These are phyloP conservation scores for Cercospora beticola DNA, from an alignment of 2,329 filamentous ascomycete species.

Conservation along the genomic window DNA sequence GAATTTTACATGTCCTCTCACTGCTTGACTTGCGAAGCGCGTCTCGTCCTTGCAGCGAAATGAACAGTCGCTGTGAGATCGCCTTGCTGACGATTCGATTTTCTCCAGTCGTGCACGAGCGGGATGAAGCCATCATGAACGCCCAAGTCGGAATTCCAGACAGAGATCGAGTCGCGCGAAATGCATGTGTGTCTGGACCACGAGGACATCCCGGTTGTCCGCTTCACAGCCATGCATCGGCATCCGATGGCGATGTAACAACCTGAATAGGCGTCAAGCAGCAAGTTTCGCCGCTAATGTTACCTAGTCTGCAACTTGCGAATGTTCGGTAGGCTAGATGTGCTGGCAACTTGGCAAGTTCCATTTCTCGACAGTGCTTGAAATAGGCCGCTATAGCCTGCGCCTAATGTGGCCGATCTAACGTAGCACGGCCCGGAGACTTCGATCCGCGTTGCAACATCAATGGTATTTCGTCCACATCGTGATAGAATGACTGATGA, in stretches of 20 bases:
- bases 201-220: neutral
- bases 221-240: neutral
- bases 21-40: neutral
- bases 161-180: neutral
- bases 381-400: neutral
- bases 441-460: neutral
- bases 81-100: neutral
- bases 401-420: neutral
- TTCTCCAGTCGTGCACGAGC: neutral
- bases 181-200: neutral
- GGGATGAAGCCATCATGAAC: neutral
- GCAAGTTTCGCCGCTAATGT: neutral
- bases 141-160: neutral
- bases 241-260: neutral
- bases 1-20: neutral
- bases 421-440: neutral
- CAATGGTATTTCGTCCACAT: neutral
- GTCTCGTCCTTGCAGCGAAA: neutral
- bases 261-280: neutral
- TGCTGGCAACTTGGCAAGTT: neutral
- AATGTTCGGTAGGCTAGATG: neutral
- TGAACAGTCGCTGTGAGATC: neutral
- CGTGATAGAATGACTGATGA: neutral
- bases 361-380: neutral
- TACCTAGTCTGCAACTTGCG: neutral